Conservation (phyloP, 2,329 filamentous ascomycete genomes). For the Aspergillus sergii region DNA sequence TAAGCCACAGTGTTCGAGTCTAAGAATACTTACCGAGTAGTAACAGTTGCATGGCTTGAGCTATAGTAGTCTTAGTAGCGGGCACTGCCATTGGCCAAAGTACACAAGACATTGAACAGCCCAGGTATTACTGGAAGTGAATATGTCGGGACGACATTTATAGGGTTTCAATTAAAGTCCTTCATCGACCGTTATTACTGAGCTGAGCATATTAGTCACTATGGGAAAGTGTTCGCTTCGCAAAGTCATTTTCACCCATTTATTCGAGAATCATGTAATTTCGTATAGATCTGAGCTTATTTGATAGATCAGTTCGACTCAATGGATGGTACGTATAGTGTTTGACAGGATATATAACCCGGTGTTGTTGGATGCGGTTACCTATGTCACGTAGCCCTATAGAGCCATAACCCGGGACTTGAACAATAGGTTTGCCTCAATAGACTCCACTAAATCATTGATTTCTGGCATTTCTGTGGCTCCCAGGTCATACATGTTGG, state of each 20-base stretch:
- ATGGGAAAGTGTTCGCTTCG: too few species aligned
- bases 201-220: background rate
- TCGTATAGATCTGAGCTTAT: background rate
- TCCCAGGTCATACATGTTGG: background rate
- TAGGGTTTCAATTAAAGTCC: background rate
- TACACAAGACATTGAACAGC: background rate
- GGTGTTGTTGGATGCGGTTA: too few species aligned
- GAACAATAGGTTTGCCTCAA: background rate
- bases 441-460: background rate
- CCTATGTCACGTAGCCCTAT: too few species aligned
- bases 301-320: background rate
- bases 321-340: too few species aligned
- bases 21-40: background rate
- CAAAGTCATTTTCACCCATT: too few species aligned
- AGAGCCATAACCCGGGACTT: too few species aligned
- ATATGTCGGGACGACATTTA: background rate
- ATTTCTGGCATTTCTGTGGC: background rate
- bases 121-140: background rate
- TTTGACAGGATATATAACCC: too few species aligned
- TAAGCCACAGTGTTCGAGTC: background rate
- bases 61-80: too few species aligned
- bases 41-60: background rate
- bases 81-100: background rate
- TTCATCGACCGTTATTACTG: background rate
- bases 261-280: too few species aligned